Evolutionary conservation across 2,329 filamentous ascomycete species (phyloP).

Genomic region (Triangularia verruculosa): DNA sequence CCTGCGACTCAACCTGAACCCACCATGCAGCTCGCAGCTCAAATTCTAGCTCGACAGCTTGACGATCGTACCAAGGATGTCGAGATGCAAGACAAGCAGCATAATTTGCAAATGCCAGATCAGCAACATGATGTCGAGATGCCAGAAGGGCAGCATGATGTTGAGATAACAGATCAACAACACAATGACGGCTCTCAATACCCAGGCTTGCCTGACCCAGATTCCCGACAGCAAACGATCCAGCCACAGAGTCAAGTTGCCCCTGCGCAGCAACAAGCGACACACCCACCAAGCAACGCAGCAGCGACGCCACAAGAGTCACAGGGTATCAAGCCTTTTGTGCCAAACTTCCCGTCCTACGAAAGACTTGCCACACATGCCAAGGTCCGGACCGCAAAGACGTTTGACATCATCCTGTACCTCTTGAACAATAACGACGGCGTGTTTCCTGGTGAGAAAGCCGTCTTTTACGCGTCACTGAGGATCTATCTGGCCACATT

Average conservation of each 20-base stretch:
- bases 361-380: conserved; percentile 25
- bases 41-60: neutral
- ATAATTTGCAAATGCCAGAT: neutral
- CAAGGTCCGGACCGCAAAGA: conserved; percentile 33
- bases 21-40: neutral
- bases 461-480: conserved; percentile 48
- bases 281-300: neutral
- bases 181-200: neutral
- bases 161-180: neutral
- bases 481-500: conserved; percentile 45
- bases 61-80: neutral
- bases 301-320: neutral
- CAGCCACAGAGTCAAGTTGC: neutral
- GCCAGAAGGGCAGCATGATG: neutral
- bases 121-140: neutral
- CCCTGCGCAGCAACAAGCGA: neutral
- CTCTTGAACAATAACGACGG: conserved; percentile 43
- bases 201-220: neutral
- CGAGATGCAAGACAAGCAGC: neutral
- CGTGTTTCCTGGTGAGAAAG: conserved; percentile 50
- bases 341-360: conserved; percentile 23
- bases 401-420: conserved; percentile 41
- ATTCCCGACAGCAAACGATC: neutral
- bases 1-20: neutral
- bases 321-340: conserved; percentile 21